Conservation (phyloP, 2,329 filamentous ascomycete species). For the Colletotrichum tropicicola region DNA sequence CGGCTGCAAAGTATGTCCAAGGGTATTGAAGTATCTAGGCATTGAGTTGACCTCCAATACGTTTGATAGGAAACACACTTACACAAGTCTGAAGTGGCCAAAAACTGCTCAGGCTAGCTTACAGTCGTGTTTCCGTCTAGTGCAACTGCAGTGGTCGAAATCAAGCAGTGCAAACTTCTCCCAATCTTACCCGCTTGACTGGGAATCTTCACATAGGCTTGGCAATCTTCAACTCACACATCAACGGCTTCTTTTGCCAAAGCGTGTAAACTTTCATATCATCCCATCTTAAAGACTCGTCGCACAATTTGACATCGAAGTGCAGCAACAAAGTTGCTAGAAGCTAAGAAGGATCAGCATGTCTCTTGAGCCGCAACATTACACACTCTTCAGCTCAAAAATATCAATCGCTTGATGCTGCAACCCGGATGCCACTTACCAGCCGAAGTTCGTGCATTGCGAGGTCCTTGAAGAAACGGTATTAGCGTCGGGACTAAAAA, state of each 20-base stretch:
- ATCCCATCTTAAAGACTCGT: background rate
- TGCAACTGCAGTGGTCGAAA: too few species aligned
- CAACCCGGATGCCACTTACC: background rate
- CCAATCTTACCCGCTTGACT: too few species aligned
- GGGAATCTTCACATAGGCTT: too few species aligned
- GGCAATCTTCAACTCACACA: background rate
- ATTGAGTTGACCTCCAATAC: too few species aligned
- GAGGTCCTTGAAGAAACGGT: background rate
- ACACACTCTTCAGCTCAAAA: background rate
- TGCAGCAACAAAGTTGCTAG: background rate
- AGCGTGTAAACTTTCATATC: background rate
- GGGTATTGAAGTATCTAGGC: too few species aligned
- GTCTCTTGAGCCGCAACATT: background rate
- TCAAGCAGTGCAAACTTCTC: too few species aligned
- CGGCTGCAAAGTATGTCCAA: too few species aligned
- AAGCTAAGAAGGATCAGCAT: background rate
- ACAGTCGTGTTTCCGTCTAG: too few species aligned
- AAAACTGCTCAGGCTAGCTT: too few species aligned
- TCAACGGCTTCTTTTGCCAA: constrained; percentile 5
- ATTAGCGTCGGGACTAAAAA: background rate
- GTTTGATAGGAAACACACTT: too few species aligned
- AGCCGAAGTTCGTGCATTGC: constrained; percentile 3
- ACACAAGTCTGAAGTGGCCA: too few species aligned
- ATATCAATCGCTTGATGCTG: too few species aligned
- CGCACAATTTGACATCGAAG: background rate